phyloP scores from a whole-genome alignment of 2,329 filamentous ascomycete species.

The Stagonosporopsis chrysanthemi region DNA sequence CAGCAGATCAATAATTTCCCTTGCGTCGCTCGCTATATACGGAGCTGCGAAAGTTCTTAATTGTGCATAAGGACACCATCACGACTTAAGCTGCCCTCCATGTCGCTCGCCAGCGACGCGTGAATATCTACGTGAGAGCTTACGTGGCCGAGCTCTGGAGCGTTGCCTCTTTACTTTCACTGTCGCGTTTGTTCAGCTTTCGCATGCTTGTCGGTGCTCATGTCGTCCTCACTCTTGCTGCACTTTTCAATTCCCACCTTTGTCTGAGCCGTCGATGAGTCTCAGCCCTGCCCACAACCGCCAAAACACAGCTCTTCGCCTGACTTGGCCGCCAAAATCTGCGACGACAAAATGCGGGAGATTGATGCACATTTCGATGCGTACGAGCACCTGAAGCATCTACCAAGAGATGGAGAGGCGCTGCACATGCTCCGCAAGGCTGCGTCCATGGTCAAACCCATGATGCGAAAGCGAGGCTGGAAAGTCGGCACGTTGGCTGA shows the following conservation, averaged over 20 bases:
- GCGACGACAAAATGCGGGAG: conserved; percentile 48
- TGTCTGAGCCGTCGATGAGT: background rate
- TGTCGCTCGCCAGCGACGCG: conserved; percentile 26
- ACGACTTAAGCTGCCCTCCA: conserved; percentile 15
- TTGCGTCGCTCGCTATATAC: conserved; percentile 15
- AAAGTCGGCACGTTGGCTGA: conserved; percentile 80
- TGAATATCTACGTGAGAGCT: conserved; percentile 31
- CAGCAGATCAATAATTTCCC: conserved; percentile 21
- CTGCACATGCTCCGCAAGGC: conserved; percentile 74
- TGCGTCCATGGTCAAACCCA: conserved; percentile 88
- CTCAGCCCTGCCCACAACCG: conserved; percentile 1
- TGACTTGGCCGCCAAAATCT: background rate
- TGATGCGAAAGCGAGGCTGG: conserved; percentile 89
- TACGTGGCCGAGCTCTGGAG: conserved; percentile 32
- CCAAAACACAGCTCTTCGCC: background rate
- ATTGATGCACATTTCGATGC: conserved; percentile 58
- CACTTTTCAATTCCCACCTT: conserved; percentile 1
- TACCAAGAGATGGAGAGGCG: conserved; percentile 55
- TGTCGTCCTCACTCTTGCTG: conserved; percentile 6
- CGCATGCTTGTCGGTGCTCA: conserved; percentile 10
- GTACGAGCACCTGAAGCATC: conserved; percentile 58
- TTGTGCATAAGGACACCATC: conserved; percentile 2
- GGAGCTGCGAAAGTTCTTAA: conserved; percentile 8
- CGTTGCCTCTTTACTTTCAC: conserved; percentile 22
- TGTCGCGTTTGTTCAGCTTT: conserved; percentile 15